Conservation (phyloP, 441 rosid genomes). For the Adansonia grandidieri region DNA sequence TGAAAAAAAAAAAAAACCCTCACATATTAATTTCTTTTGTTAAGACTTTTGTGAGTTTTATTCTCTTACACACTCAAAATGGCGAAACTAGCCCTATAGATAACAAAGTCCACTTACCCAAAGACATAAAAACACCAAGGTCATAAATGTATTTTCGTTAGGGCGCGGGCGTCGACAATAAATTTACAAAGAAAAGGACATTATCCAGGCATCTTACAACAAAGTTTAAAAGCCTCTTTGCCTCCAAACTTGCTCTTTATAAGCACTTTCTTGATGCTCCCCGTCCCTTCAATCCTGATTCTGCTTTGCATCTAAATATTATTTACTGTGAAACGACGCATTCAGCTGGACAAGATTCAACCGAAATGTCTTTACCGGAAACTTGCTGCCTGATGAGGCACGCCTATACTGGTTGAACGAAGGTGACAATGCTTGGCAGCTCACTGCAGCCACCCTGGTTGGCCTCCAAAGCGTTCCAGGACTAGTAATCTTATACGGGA, state of each 20-base stretch:
- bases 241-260: constrained; percentile 20
- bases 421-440: constrained; percentile 63
- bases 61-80: not conserved
- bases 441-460: constrained; percentile 61
- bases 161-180: not conserved
- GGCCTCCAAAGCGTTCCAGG: constrained; percentile 71
- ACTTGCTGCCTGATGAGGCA: constrained; percentile 34
- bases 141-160: not conserved
- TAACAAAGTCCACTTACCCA: not conserved
- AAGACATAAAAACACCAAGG: not conserved
- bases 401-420: constrained; percentile 53
- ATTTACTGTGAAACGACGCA: not conserved
- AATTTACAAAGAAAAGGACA: constrained; percentile 16
- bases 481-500: constrained; percentile 61
- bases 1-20: not conserved
- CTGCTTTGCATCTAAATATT: not conserved
- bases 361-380: constrained; percentile 36
- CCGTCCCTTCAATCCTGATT: not conserved
- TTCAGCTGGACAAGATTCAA: not conserved
- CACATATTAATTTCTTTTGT: not conserved
- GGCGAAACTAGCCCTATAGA: not conserved
- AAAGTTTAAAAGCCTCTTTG: not conserved
- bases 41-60: not conserved
- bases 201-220: constrained; percentile 22
- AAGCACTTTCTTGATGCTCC: not conserved